Conservation (phyloP, 768 basidiomycete species). For the Kwoniella europaea region DNA sequence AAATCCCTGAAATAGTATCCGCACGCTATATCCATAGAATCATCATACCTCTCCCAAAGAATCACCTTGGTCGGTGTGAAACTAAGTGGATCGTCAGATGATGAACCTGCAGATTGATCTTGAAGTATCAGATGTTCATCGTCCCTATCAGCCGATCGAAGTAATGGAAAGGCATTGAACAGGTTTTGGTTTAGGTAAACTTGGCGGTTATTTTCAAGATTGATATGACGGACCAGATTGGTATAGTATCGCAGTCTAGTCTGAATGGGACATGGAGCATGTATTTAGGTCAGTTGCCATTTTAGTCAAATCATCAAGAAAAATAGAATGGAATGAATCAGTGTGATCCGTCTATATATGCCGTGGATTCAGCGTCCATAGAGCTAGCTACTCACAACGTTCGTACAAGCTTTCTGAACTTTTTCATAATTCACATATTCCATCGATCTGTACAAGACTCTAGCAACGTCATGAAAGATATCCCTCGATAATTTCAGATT, state of each 20-base stretch:
- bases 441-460: not conserved
- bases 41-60: not conserved
- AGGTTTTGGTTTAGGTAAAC: not conserved
- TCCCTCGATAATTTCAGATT: not conserved
- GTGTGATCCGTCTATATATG: too few species aligned
- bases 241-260: not conserved
- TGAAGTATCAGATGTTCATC: not conserved
- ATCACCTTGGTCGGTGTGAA: not conserved
- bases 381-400: not conserved
- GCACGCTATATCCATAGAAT: not conserved
- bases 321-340: too few species aligned
- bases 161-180: not conserved
- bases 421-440: not conserved
- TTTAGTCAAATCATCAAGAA: too few species aligned
- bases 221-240: not conserved
- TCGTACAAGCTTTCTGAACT: not conserved
- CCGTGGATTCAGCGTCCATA: too few species aligned
- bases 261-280: not conserved
- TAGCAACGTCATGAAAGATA: not conserved
- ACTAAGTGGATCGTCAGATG: not conserved
- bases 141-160: not conserved
- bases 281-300: too few species aligned
- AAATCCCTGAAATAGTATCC: not conserved
- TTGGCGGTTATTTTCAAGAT: not conserved
- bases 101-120: not conserved